These are phyloP conservation scores for Dentiscutata heterogama DNA, from an alignment of 371 early-diverging fungal species.

Conservation along the genomic window DNA sequence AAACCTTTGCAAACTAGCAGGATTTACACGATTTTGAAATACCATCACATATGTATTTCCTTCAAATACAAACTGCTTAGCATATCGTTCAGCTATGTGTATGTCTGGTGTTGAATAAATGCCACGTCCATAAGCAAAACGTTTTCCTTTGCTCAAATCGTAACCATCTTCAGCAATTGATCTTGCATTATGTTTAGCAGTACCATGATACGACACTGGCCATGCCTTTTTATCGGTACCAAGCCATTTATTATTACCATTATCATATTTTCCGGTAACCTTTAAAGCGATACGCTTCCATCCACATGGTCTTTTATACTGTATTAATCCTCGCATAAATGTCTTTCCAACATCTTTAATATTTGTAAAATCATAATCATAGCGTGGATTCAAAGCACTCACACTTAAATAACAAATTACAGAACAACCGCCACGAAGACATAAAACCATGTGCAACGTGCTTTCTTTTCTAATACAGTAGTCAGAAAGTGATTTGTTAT, in stretches of 20 bases:
- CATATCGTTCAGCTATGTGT: slow-evolving; percentile 4
- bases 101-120: slow-evolving; percentile 42
- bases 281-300: slow-evolving; percentile 37
- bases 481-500: background rate
- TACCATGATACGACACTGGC: slow-evolving; percentile 43
- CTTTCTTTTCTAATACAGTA: slow-evolving; percentile 58
- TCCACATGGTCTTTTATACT: slow-evolving; percentile 33
- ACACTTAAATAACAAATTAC: background rate
- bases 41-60: background rate
- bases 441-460: slow-evolving; percentile 85
- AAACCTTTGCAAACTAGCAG: background rate
- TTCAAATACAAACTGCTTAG: background rate
- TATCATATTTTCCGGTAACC: slow-evolving; percentile 23
- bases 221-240: slow-evolving; percentile 15
- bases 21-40: slow-evolving; percentile 42
- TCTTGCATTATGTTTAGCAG: slow-evolving; percentile 28
- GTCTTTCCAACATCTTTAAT: slow-evolving; percentile 7
- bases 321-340: slow-evolving; percentile 10
- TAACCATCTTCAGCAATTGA: slow-evolving; percentile 40
- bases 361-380: slow-evolving; percentile 33
- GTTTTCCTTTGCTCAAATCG: slow-evolving; percentile 14
- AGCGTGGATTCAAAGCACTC: slow-evolving; percentile 3
- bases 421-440: slow-evolving; percentile 87
- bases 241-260: slow-evolving; percentile 29
- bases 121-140: slow-evolving; percentile 30